A percentile compares a stretch with the other conserved stretches of the same genome.
phyloP scores from a whole-genome alignment of 805 yeast species.

The Pichia insulana region DNA sequence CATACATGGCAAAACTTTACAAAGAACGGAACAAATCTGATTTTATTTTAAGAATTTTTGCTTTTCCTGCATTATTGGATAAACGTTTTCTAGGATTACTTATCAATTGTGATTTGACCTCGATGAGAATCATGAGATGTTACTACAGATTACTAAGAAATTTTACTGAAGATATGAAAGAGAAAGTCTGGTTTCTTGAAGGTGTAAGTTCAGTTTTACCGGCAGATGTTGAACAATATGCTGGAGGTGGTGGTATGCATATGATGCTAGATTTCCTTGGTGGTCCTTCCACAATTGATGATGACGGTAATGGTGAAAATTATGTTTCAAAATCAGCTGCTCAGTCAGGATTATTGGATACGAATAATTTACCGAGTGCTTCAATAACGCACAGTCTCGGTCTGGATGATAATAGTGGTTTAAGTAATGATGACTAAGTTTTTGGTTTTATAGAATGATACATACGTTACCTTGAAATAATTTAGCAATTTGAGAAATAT shows the following conservation, averaged over 20 bases:
- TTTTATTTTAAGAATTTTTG: slow-evolving; percentile 78
- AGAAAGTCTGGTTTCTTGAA: slow-evolving; percentile 87
- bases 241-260: slow-evolving; percentile 88
- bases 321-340: slow-evolving; percentile 38
- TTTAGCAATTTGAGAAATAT: too few species aligned
- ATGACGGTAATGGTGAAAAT: slow-evolving; percentile 27
- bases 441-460: background rate
- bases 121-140: slow-evolving; percentile 85
- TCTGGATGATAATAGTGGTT: slow-evolving; percentile 41
- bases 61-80: slow-evolving; percentile 88
- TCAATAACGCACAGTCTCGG: slow-evolving; percentile 35
- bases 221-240: slow-evolving; percentile 82
- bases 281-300: slow-evolving; percentile 38
- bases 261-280: slow-evolving; percentile 86
- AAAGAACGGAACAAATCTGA: slow-evolving; percentile 77
- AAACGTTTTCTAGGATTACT: slow-evolving; percentile 66
- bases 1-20: slow-evolving; percentile 75
- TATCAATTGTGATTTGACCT: slow-evolving; percentile 76
- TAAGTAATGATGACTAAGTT: slow-evolving; percentile 8
- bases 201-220: slow-evolving; percentile 86
- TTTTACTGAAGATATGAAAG: slow-evolving; percentile 80
- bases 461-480: too few species aligned
- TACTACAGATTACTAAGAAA: slow-evolving; percentile 76
- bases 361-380: slow-evolving; percentile 50
- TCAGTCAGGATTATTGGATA: slow-evolving; percentile 40